Percentiles rank a stretch among this genome's conserved stretches.
These are phyloP conservation scores for Oryza officinalis DNA, from an alignment of 176 grass and related monocot genomes.

Conservation along the genomic window DNA sequence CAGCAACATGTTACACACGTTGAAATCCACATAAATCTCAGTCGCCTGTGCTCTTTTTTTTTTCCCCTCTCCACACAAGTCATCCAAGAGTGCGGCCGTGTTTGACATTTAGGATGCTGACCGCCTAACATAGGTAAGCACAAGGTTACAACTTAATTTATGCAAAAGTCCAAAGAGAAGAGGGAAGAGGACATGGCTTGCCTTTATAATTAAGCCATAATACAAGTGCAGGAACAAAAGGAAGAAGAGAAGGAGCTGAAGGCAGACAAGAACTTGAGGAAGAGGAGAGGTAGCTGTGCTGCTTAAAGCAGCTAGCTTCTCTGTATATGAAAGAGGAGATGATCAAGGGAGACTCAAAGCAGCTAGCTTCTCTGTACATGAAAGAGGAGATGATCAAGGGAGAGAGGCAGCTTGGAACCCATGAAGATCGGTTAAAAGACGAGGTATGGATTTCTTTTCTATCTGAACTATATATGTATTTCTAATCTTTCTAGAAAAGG, in stretches of 20 bases:
- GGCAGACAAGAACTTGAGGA: conserved; percentile 8
- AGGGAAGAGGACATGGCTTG: conserved; percentile 34
- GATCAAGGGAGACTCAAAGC: conserved; percentile 24
- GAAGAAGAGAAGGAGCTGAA: conserved; percentile 11
- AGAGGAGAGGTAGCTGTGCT: conserved; percentile 1
- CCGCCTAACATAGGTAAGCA: conserved; percentile 60
- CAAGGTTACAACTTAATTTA: conserved; percentile 51
- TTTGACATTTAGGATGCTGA: conserved; percentile 70
- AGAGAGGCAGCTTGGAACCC: conserved; percentile 28
- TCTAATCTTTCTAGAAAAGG: not conserved
- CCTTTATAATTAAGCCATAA: conserved; percentile 48
- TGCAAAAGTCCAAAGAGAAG: conserved; percentile 53
- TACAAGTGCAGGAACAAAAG: conserved; percentile 29
- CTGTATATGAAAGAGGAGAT: conserved; percentile 4
- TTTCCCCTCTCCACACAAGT: conserved; percentile 12
- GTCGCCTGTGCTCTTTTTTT: conserved; percentile 31
- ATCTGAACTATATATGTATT: not conserved
- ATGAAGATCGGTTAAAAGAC: conserved; percentile 21
- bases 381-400: conserved; percentile 38
- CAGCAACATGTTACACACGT: conserved; percentile 69
- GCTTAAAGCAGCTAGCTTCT: conserved; percentile 2
- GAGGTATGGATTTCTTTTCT: conserved; percentile 37
- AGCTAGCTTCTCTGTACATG: conserved; percentile 18
- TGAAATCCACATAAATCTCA: conserved; percentile 58
- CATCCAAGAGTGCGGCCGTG: conserved; percentile 54